Conservation (phyloP, 768 basidiomycete genomes). For the Auricularia sp. region DNA sequence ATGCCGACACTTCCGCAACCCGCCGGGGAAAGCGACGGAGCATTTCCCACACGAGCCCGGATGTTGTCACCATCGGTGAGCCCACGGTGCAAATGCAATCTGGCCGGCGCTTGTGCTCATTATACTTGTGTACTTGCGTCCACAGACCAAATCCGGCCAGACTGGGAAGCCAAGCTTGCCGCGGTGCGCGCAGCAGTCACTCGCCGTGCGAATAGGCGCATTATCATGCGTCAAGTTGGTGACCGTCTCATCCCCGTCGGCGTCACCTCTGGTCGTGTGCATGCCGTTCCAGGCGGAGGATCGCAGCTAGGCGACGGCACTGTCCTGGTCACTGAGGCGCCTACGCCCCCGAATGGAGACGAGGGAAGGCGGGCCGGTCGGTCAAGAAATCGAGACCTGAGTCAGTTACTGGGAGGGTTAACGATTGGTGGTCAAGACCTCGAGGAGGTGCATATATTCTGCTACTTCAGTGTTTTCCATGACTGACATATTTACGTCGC, state of each 20-base stretch:
- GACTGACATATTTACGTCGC: slow-evolving; percentile 1
- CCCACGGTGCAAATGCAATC: neutral
- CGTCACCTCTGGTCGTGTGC: slow-evolving; percentile 80
- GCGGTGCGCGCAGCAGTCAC: slow-evolving; percentile 91
- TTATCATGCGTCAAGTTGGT: slow-evolving; percentile 97
- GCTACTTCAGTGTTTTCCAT: slow-evolving; percentile 9
- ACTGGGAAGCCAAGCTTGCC: slow-evolving; percentile 95
- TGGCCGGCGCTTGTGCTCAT: slow-evolving; percentile 4
- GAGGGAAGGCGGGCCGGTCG: neutral
- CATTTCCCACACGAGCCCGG: slow-evolving; percentile 73
- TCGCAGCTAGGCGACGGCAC: slow-evolving; percentile 4
- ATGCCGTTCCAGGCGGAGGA: slow-evolving; percentile 45
- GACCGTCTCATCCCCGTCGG: slow-evolving; percentile 96
- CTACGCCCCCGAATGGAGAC: neutral
- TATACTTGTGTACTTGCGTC: slow-evolving; percentile 2
- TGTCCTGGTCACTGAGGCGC: neutral
- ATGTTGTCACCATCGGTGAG: slow-evolving; percentile 85
- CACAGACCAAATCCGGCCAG: slow-evolving; percentile 89
- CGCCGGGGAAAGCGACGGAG: slow-evolving; percentile 52
- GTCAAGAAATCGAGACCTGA: slow-evolving; percentile 39
- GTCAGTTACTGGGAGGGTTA: slow-evolving; percentile 50
- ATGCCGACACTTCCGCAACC: slow-evolving; percentile 7
- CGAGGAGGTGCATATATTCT: slow-evolving; percentile 57
- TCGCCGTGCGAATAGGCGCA: slow-evolving; percentile 89
- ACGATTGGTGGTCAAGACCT: slow-evolving; percentile 78